phyloP scores from a whole-genome alignment of 2,329 filamentous ascomycete species.

The Tricladium varicosporioides region DNA sequence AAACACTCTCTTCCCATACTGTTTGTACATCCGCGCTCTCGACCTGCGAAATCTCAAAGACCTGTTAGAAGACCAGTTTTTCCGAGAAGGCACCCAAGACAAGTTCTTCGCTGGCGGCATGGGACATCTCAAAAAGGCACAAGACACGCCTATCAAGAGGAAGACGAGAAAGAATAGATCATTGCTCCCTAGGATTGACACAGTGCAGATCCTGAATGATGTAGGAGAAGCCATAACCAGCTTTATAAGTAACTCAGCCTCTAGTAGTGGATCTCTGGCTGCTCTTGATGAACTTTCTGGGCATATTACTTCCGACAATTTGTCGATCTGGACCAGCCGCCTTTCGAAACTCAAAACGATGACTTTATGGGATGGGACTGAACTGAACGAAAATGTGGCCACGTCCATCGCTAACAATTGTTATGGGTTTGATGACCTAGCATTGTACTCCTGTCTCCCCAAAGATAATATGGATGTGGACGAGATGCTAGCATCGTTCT shows the following conservation, averaged over 20 bases:
- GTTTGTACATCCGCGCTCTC: conserved; percentile 62
- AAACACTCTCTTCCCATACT: conserved; percentile 66
- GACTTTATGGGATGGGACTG: conserved; percentile 58
- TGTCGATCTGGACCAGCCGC: conserved; percentile 58
- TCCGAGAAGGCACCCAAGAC: conserved; percentile 29
- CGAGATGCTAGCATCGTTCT: conserved; percentile 55
- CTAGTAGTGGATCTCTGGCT: conserved; percentile 44
- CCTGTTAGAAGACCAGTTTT: conserved; percentile 53
- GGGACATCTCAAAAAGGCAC: conserved; percentile 31
- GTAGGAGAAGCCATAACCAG: conserved; percentile 57
- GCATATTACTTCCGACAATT: conserved; percentile 47
- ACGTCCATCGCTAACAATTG: conserved; percentile 56
- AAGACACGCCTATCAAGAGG: conserved; percentile 31
- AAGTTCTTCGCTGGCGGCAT: conserved; percentile 43
- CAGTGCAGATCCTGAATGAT: conserved; percentile 40
- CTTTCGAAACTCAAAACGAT: conserved; percentile 57
- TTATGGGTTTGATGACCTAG: conserved; percentile 58
- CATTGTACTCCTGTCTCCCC: conserved; percentile 47
- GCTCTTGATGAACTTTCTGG: conserved; percentile 58
- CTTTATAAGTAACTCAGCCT: conserved; percentile 42
- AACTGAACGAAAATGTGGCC: conserved; percentile 53
- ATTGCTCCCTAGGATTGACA: conserved; percentile 33
- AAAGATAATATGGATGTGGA: conserved; percentile 47
- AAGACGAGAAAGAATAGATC: conserved; percentile 23
- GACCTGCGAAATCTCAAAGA: conserved; percentile 60